phyloP scores from a whole-genome alignment of 768 basidiomycete genomes.

The Chalciporus sphaerocephalus region DNA sequence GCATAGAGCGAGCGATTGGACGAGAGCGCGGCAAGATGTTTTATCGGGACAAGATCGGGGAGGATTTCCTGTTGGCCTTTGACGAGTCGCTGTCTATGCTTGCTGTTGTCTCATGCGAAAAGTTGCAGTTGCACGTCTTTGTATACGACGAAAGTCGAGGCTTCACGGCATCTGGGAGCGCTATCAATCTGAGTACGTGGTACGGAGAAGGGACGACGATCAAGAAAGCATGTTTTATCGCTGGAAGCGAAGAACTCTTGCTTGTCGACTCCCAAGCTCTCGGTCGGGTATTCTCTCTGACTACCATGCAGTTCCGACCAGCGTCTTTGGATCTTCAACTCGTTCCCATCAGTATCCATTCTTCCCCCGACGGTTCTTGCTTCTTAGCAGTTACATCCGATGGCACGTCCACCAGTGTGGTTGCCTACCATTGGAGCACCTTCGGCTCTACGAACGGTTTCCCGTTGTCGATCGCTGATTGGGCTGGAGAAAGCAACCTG shows the following conservation, averaged over 20 bases:
- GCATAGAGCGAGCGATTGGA: slow-evolving; percentile 34
- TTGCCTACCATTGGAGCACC: slow-evolving; percentile 52
- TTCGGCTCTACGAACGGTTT: slow-evolving; percentile 52
- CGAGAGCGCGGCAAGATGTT: slow-evolving; percentile 32
- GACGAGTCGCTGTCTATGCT: slow-evolving; percentile 51
- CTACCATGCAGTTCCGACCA: slow-evolving; percentile 51
- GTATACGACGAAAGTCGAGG: slow-evolving; percentile 44
- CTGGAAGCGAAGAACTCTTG: slow-evolving; percentile 50
- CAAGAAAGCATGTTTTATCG: slow-evolving; percentile 40
- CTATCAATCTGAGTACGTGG: slow-evolving; percentile 45
- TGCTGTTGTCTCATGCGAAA: slow-evolving; percentile 39
- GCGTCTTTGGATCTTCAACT: slow-evolving; percentile 40
- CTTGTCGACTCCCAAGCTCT: slow-evolving; percentile 43
- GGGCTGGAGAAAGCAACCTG: slow-evolving; percentile 22
- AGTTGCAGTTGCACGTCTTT: slow-evolving; percentile 44
- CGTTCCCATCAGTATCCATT: slow-evolving; percentile 33
- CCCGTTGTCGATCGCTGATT: slow-evolving; percentile 30
- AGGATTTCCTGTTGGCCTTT: slow-evolving; percentile 43
- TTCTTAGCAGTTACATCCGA: slow-evolving; percentile 34
- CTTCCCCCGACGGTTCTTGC: slow-evolving; percentile 56
- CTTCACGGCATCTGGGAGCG: slow-evolving; percentile 40
- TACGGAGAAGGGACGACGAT: slow-evolving; percentile 37
- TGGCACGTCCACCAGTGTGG: slow-evolving; percentile 19
- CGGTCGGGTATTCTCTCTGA: slow-evolving; percentile 50
- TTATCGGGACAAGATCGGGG: slow-evolving; percentile 44